A percentile compares a stretch with the other conserved stretches of the same genome.
phyloP scores from a whole-genome alignment of 495 filamentous ascomycete species.

The Neurospora tetraspora region DNA sequence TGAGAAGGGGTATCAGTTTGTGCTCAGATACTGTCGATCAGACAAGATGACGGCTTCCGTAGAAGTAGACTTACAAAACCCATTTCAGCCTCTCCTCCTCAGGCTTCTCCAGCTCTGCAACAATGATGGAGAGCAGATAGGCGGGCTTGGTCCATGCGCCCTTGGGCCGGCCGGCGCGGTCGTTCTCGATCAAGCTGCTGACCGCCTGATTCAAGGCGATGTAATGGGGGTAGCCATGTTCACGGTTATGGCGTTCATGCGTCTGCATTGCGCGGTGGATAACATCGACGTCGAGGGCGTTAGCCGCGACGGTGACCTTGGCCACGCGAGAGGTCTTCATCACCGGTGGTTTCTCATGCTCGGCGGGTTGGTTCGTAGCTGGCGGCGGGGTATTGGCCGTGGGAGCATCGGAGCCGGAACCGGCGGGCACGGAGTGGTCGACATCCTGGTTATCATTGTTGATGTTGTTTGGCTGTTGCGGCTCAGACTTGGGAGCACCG shows the following conservation, averaged over 20 bases:
- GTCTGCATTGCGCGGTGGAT: conserved; percentile 15
- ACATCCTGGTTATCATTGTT: not conserved
- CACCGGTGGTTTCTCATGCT: not conserved
- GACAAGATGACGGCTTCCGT: not conserved
- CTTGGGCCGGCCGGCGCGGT: conserved; percentile 7
- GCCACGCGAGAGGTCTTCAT: conserved; percentile 7
- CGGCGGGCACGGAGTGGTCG: not conserved
- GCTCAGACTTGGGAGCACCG: not conserved
- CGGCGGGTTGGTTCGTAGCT: not conserved
- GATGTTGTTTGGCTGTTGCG: not conserved
- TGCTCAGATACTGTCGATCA: not conserved
- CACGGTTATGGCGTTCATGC: conserved; percentile 14
- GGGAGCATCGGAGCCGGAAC: not conserved
- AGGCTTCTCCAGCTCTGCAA: conserved; percentile 41
- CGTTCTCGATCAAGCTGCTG: conserved; percentile 16
- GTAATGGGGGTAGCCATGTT: conserved; percentile 16
- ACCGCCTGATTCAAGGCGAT: conserved; percentile 15
- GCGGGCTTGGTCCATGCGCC: conserved; percentile 39
- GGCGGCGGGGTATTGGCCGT: not conserved
- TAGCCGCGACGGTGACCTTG: conserved; percentile 18
- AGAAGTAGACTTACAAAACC: conserved; percentile 32
- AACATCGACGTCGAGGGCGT: conserved; percentile 12
- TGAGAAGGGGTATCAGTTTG: not conserved
- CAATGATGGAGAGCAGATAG: conserved; percentile 36
- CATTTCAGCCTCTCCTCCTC: conserved; percentile 37